phyloP scores from a whole-genome alignment of 2,329 filamentous ascomycete species.

The Aspergillus sp. region DNA sequence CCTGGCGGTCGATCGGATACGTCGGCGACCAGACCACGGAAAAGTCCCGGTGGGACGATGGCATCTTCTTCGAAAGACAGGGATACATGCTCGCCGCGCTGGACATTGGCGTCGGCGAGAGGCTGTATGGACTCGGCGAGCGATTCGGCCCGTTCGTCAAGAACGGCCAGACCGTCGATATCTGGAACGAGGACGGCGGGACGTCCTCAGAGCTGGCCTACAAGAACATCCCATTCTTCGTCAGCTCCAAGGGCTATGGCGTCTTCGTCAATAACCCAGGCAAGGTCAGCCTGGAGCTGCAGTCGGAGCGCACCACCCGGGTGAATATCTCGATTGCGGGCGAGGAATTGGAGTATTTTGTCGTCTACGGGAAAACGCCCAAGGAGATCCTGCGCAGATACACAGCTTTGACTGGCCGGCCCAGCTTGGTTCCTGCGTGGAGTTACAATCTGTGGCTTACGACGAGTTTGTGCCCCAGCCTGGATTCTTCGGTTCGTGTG shows the following conservation, averaged over 20 bases:
- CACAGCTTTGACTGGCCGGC: slow-evolving; percentile 64
- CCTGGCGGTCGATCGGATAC: slow-evolving; percentile 40
- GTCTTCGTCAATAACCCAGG: slow-evolving; percentile 72
- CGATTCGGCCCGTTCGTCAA: slow-evolving; percentile 76
- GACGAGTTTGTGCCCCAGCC: slow-evolving; percentile 43
- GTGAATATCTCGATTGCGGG: slow-evolving; percentile 68
- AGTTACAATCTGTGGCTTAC: slow-evolving; percentile 75
- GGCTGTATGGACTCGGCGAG: slow-evolving; percentile 72
- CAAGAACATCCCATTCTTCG: slow-evolving; percentile 43
- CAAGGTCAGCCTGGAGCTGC: slow-evolving; percentile 69
- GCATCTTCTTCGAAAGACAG: slow-evolving; percentile 37
- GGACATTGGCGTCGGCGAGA: slow-evolving; percentile 54
- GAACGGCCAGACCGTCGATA: slow-evolving; percentile 66
- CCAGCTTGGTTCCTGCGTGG: slow-evolving; percentile 67
- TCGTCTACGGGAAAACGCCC: slow-evolving; percentile 69
- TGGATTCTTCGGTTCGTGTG: not conserved
- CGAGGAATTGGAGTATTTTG: slow-evolving; percentile 70
- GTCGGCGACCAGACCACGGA: slow-evolving; percentile 34
- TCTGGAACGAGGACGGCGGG: slow-evolving; percentile 60
- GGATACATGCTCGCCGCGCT: slow-evolving; percentile 42
- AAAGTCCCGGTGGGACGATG: slow-evolving; percentile 32
- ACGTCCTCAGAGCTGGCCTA: slow-evolving; percentile 41
- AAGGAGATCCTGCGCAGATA: slow-evolving; percentile 71
- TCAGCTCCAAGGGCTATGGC: slow-evolving; percentile 67
- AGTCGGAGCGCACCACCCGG: slow-evolving; percentile 69